Evolutionary conservation across 495 filamentous ascomycete genomes (phyloP), one percentile per base, ranked within the genome.

Genomic region (Lasiosphaeriaceae sp.): DNA sequence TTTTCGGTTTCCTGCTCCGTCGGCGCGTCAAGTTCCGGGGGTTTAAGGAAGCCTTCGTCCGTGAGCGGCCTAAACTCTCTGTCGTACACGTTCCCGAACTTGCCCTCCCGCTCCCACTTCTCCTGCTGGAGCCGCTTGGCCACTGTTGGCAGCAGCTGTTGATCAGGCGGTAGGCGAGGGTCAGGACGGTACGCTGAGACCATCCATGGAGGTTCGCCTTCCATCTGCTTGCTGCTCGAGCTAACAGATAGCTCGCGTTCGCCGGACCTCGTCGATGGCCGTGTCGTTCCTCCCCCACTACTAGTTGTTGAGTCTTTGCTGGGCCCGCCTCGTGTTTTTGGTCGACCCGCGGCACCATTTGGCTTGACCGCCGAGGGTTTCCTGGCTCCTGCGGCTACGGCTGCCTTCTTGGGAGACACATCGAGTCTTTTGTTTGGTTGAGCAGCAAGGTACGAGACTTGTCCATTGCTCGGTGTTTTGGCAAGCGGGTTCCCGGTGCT

Each of bases 201-300:
- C 71, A 97, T 83, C 94, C 95, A 97, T 37, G 95, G 95, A 8
- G 94, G 88, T 50, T 97, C 93, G 16, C 94, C 95, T 74, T 97
- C 95, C 12, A 92, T 93, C 34, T 86, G 83, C 61, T 90, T 90
- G 69, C 71, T 62, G 58, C 61, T 67, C 39, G 66, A 60, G n/a
- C 63, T 50, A 43, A 63, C 62, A 16, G 77, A 74, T 37, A 82
- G 63, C 41, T 74, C 77, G 39, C 80, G 65, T 54, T 83, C 77
- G 44, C 79, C 76, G 20, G 75, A 79, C 29, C 78, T 70, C 14
- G 77, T 85, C 54, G 66, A 75, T 66, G 70, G 83, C 78, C 68
- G 79, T 68, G 72, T 77, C n/a, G 58, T 65, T 23, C 58, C 65
- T 16, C 60, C 64, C 11, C 62, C 60, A 79, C 71, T 77, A 78